These are phyloP conservation scores for Suillus plorans DNA, from an alignment of 768 basidiomycete genomes.

Conservation along the genomic window DNA sequence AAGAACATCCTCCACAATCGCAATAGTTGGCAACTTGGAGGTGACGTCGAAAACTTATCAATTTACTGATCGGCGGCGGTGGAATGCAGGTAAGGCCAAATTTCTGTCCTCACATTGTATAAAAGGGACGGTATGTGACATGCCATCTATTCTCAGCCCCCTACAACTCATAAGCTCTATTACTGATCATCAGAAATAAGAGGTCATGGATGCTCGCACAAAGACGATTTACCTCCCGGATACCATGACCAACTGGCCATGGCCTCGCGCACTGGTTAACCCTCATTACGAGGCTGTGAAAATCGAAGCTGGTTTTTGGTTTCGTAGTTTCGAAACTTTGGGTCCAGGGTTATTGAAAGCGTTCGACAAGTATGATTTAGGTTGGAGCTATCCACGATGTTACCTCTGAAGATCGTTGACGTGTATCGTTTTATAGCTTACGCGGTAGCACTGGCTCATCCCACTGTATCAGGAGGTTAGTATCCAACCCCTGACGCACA, in stretches of 20 bases:
- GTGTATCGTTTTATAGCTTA: background rate
- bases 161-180: too few species aligned
- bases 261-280: slow-evolving; percentile 40
- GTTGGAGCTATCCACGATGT: slow-evolving; percentile 15
- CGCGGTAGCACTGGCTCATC: slow-evolving; percentile 6
- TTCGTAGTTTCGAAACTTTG: slow-evolving; percentile 36
- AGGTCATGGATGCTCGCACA: too few species aligned
- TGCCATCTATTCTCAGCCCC: too few species aligned
- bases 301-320: slow-evolving; percentile 38
- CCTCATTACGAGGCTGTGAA: slow-evolving; percentile 35
- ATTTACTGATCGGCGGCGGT: too few species aligned
- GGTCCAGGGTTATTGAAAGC: slow-evolving; percentile 32
- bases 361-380: slow-evolving; percentile 42
- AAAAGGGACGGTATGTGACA: too few species aligned
- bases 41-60: too few species aligned
- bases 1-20: too few species aligned
- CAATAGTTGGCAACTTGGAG: too few species aligned
- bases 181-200: too few species aligned
- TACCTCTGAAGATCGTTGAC: background rate
- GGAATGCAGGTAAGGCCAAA: too few species aligned
- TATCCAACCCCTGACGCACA: background rate
- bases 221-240: slow-evolving; percentile 32
- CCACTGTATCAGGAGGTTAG: slow-evolving; percentile 5
- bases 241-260: slow-evolving; percentile 43
- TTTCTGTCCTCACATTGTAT: too few species aligned